These are phyloP conservation scores for Rosa persica DNA, from an alignment of 306 rosid genomes.

Conservation along the genomic window DNA sequence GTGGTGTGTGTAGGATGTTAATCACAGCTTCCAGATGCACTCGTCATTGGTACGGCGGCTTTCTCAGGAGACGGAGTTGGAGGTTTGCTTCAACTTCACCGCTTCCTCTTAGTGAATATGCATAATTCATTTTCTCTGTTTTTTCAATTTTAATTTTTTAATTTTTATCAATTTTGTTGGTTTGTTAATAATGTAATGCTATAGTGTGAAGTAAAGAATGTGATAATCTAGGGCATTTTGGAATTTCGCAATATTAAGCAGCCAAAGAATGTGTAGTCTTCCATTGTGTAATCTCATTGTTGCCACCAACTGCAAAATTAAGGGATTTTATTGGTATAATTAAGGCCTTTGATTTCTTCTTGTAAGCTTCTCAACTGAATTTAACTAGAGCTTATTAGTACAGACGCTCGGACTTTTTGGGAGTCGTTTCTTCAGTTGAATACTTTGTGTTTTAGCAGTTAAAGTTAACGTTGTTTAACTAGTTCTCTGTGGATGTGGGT, in stretches of 20 bases:
- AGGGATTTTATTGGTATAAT: neutral
- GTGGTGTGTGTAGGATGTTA: slow-evolving; percentile 43
- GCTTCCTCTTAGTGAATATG: neutral
- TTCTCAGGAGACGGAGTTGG: slow-evolving; percentile 71
- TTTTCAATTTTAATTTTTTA: neutral
- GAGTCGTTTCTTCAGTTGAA: neutral
- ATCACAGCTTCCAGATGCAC: slow-evolving; percentile 73
- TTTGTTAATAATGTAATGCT: neutral
- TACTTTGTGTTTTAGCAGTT: neutral
- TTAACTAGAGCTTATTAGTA: neutral
- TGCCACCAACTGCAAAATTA: neutral
- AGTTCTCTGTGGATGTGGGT: neutral
- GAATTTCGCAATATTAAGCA: neutral
- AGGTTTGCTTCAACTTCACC: slow-evolving; percentile 53
- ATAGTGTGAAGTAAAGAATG: neutral
- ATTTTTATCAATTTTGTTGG: neutral
- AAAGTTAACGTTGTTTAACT: neutral
- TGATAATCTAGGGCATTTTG: slow-evolving; percentile 3
- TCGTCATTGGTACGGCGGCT: slow-evolving; percentile 86
- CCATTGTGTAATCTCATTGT: neutral
- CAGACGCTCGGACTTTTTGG: neutral
- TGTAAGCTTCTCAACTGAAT: neutral
- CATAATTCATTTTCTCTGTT: neutral
- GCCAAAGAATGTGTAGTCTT: neutral
- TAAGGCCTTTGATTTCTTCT: neutral